These are phyloP conservation scores for Saccharomyces hybrid DNA, from an alignment of 1,139 yeast species.

Conservation along the genomic window DNA sequence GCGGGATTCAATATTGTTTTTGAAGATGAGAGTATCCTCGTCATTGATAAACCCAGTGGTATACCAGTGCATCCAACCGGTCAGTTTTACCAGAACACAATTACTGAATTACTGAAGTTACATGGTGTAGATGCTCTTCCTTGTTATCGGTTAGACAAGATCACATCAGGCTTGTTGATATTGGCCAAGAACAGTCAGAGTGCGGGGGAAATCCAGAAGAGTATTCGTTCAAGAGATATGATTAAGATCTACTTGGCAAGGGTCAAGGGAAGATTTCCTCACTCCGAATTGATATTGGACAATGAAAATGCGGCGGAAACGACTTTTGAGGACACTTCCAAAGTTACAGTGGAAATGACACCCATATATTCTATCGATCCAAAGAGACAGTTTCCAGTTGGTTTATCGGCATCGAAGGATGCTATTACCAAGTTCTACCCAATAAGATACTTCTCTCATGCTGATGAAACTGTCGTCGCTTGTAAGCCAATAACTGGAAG, in stretches of 20 bases:
- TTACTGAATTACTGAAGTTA: constrained; percentile 50
- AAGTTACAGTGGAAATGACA: constrained; percentile 40
- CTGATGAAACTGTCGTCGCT: constrained; percentile 48
- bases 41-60: constrained; percentile 68
- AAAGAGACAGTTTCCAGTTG: constrained; percentile 36
- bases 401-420: constrained; percentile 26
- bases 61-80: constrained; percentile 80
- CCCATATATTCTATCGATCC: constrained; percentile 72
- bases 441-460: constrained; percentile 28
- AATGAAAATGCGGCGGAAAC: not conserved
- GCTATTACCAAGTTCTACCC: constrained; percentile 40
- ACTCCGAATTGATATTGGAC: constrained; percentile 12
- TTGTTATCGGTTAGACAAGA: constrained; percentile 64
- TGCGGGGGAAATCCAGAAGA: constrained; percentile 40
- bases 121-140: constrained; percentile 40
- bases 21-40: constrained; percentile 45
- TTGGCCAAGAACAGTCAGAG: constrained; percentile 44
- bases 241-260: constrained; percentile 49
- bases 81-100: constrained; percentile 50
- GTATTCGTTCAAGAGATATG: constrained; percentile 39
- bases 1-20: constrained; percentile 33
- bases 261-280: constrained; percentile 54
- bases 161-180: constrained; percentile 67
- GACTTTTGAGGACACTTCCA: constrained; percentile 28
- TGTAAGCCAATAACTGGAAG: constrained; percentile 69